Base-by-base conservation (phyloP, 2,329 filamentous ascomycete species). In the Exophiala sp. region DNA sequence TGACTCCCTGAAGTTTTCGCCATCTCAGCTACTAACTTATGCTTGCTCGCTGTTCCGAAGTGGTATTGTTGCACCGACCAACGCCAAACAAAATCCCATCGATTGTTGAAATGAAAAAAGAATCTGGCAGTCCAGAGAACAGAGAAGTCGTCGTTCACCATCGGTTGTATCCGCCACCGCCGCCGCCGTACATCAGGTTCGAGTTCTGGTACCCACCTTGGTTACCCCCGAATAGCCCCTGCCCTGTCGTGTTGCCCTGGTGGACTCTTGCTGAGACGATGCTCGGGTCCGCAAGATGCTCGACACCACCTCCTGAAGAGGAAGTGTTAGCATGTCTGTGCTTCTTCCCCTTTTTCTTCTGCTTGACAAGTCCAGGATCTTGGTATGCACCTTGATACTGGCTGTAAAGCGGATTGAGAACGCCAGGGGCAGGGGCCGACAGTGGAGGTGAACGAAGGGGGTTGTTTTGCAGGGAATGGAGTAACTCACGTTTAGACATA, bases 281-380 rank as follows among this genome's bases (percentile, higher is more conserved):
- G 81, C 88, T 95, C 80, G 91, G 91, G 88, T 97, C 90, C 80
- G 87, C 88, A 90, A 95, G 88, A 94, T 97, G 90, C 78, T 94
- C 90, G 91, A 96, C 83, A 79, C 88, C 90, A 87, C 88, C 88
- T 82, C 89, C 90, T 83, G 89, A 95, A 83, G 91, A 97, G 87
- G 90, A 95, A 91, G 91, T 96, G 88, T 96, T 95, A 93, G 89
- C 91, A 85, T 96, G 90, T 84, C 90, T 94, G 81, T 96, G 91
- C 88, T 96, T 96, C 83, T 95, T 96, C 79, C 89, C 89, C 88
- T 95, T 95, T 83, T 95, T 96, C 85, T 95, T 95, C 82, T 94
- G 89, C 84, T 95, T 94, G 76, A 87, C 85, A 69, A 74, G 72
- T 76, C 86, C 86, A 76, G 85, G 83, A 70, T 95, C 89, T 83